Conservation (phyloP, 2,329 filamentous ascomycete species). For the Nothomitra cinnamomea region DNA sequence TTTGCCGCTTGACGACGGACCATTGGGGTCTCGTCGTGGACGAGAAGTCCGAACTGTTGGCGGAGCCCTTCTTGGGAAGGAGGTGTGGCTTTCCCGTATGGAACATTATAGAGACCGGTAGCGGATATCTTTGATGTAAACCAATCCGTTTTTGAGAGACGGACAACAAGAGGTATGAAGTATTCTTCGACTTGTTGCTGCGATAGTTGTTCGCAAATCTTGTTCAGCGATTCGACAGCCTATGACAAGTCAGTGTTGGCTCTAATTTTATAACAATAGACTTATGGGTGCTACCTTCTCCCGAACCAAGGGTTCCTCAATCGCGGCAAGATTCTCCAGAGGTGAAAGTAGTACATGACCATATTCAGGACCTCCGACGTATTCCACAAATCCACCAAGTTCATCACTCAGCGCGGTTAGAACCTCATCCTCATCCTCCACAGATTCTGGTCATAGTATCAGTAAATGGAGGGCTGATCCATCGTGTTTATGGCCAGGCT, state of each 20-base stretch:
- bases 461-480: slow-evolving; percentile 11
- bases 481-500: neutral
- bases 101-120: slow-evolving; percentile 82
- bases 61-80: slow-evolving; percentile 81
- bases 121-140: slow-evolving; percentile 99
- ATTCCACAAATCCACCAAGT: slow-evolving; percentile 91
- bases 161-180: slow-evolving; percentile 88
- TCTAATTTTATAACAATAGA: slow-evolving; percentile 4
- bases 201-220: slow-evolving; percentile 88
- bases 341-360: slow-evolving; percentile 94
- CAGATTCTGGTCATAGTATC: slow-evolving; percentile 52
- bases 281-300: slow-evolving; percentile 60
- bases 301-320: slow-evolving; percentile 92
- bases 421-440: slow-evolving; percentile 98
- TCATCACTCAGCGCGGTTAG: slow-evolving; percentile 94
- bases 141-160: slow-evolving; percentile 98
- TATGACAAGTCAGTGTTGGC: slow-evolving; percentile 22
- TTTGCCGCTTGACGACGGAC: slow-evolving; percentile 92
- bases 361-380: slow-evolving; percentile 85
- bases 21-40: slow-evolving; percentile 98
- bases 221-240: slow-evolving; percentile 98
- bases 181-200: slow-evolving; percentile 88
- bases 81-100: slow-evolving; percentile 79
- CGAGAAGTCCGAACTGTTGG: slow-evolving; percentile 79
- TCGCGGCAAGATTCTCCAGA: slow-evolving; percentile 92